Conservation (phyloP, 352 stramenopile species). For the Paralagenidium karlingii region DNA sequence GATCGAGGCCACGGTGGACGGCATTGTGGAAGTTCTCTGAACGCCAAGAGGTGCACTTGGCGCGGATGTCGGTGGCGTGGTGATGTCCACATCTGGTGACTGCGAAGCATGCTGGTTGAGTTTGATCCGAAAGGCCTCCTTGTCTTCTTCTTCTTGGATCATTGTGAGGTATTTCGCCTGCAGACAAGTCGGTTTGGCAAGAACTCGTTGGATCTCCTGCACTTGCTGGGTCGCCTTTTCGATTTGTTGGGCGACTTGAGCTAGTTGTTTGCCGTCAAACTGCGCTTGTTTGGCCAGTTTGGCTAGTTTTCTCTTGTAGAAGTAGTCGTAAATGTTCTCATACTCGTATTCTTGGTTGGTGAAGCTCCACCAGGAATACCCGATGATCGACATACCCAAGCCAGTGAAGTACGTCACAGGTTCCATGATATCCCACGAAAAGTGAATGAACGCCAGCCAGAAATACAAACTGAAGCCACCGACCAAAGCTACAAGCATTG, state of each 20-base stretch:
- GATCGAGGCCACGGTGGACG: too few relatives aligned
- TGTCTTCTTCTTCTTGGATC: too few relatives aligned
- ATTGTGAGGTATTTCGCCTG: conserved; percentile 60
- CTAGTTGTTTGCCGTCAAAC: conserved; percentile 40
- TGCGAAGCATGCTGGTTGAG: too few relatives aligned
- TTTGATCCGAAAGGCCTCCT: too few relatives aligned
- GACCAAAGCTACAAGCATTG: conserved; percentile 43
- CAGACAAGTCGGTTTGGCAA: conserved; percentile 46
- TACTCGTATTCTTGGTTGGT: conserved; percentile 84
- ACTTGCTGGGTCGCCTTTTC: conserved; percentile 19
- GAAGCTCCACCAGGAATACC: conserved; percentile 74
- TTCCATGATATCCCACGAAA: conserved; percentile 87
- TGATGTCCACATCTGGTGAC: too few relatives aligned
- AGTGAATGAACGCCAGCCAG: conserved; percentile 81
- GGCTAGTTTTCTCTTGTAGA: conserved; percentile 49
- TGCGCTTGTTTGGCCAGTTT: conserved; percentile 39
- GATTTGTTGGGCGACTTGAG: conserved; percentile 26
- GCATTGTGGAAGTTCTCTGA: too few relatives aligned
- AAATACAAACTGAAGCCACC: conserved; percentile 78
- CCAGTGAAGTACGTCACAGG: conserved; percentile 83
- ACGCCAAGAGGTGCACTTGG: too few relatives aligned
- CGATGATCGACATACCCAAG: conserved; percentile 62
- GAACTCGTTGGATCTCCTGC: conserved; percentile 36
- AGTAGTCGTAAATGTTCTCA: conserved; percentile 79
- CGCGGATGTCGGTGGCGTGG: too few relatives aligned